These are phyloP conservation scores for Phlebopus sp. DNA, from an alignment of 1,284 basidiomycete species.

Conservation along the genomic window DNA sequence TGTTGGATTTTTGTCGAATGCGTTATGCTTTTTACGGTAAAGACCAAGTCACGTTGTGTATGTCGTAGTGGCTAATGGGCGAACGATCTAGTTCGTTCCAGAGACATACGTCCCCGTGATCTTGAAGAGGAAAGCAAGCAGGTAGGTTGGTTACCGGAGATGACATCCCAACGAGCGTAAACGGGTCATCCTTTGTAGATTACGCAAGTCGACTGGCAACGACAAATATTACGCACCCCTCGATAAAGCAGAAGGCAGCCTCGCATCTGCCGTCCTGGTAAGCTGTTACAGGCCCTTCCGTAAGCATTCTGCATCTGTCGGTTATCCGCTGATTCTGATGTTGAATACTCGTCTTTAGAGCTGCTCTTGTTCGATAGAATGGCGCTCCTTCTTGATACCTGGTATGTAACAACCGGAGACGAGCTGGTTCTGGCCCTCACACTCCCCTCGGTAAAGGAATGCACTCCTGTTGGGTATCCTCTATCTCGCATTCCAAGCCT, in stretches of 20 bases:
- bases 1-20: constrained; percentile 59
- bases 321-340: background rate
- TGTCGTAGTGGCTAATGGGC: background rate
- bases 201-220: constrained; percentile 43
- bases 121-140: constrained; percentile 52
- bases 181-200: constrained; percentile 13
- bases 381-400: constrained; percentile 67
- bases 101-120: constrained; percentile 76
- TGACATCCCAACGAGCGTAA: background rate
- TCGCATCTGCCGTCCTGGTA: constrained; percentile 45
- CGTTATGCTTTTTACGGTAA: constrained; percentile 48
- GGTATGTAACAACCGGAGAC: constrained; percentile 30
- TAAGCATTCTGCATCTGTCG: constrained; percentile 35
- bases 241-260: constrained; percentile 32
- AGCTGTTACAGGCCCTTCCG: constrained; percentile 73
- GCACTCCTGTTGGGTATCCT: constrained; percentile 62
- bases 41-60: constrained; percentile 8
- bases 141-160: constrained; percentile 6
- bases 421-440: background rate
- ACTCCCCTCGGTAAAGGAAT: constrained; percentile 33
- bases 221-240: constrained; percentile 38
- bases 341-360: constrained; percentile 39
- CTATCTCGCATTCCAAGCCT: constrained; percentile 60
- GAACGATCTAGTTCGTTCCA: constrained; percentile 49
- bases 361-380: constrained; percentile 70